Evolutionary conservation across 2,329 filamentous ascomycete species (phyloP).

Genomic region (Gaeumannomyces tritici): DNA sequence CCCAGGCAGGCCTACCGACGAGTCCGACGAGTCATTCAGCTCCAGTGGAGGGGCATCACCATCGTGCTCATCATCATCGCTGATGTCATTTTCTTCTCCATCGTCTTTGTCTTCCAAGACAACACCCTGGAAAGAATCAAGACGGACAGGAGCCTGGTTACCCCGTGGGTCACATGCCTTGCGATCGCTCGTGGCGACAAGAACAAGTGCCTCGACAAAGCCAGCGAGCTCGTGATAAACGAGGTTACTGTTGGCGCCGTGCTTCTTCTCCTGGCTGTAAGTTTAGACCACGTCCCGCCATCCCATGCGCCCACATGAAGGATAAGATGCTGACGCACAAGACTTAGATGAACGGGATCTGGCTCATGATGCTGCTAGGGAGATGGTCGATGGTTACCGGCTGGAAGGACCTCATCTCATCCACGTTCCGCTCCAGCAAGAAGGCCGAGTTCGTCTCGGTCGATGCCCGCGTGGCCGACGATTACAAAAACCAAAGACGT

Average conservation of each 20-base stretch:
- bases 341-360: conserved; percentile 67
- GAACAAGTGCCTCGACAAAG: conserved; percentile 52
- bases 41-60: conserved; percentile 90
- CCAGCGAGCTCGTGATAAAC: conserved; percentile 56
- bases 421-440: conserved; percentile 31
- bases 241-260: conserved; percentile 73
- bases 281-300: conserved; percentile 18
- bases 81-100: conserved; percentile 88
- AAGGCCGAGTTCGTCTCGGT: conserved; percentile 82
- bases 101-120: conserved; percentile 84
- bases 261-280: conserved; percentile 69
- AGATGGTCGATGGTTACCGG: conserved; percentile 77
- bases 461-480: conserved; percentile 53
- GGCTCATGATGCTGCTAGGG: conserved; percentile 72
- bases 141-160: conserved; percentile 41
- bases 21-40: conserved; percentile 73
- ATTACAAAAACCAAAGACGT: conserved; percentile 52
- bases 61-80: conserved; percentile 84
- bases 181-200: conserved; percentile 47
- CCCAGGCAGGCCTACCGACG: conserved; percentile 83
- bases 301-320: no score
- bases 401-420: conserved; percentile 60
- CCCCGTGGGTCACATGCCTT: conserved; percentile 68
- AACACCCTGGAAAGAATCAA: conserved; percentile 54
- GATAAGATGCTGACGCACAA: not conserved